Conservation (phyloP, 345 rosid genomes). For the Toxicodendron radicans region DNA sequence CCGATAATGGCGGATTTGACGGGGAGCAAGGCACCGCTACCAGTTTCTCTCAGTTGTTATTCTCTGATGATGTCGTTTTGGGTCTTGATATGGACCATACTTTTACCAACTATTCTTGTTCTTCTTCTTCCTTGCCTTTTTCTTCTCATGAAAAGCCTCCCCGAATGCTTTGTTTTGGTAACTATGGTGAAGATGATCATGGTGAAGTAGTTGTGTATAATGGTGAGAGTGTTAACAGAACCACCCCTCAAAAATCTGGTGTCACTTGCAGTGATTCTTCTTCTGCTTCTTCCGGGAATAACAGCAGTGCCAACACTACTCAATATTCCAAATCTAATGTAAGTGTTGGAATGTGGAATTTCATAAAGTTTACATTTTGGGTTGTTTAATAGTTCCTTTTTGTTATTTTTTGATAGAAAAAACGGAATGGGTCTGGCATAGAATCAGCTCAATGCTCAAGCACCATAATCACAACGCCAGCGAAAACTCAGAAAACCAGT, state of each 20-base stretch:
- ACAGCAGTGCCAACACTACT: conserved; percentile 17
- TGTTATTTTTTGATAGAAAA: conserved; percentile 34
- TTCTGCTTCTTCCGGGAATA: conserved; percentile 40
- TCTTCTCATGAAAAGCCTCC: conserved; percentile 36
- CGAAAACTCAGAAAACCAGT: conserved; percentile 30
- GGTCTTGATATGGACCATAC: conserved; percentile 27
- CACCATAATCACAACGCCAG: conserved; percentile 13
- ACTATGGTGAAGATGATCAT: conserved; percentile 26
- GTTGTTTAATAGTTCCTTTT: neutral
- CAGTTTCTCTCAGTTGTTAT: conserved; percentile 68
- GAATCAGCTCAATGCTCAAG: conserved; percentile 19
- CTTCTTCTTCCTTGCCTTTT: conserved; percentile 20
- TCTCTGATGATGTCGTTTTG: conserved; percentile 34
- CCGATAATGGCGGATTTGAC: conserved; percentile 35
- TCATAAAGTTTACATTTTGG: neutral
- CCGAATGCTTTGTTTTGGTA: conserved; percentile 81
- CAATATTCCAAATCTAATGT: conserved; percentile 29
- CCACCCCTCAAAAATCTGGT: conserved; percentile 32
- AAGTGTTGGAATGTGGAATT: conserved; percentile 8
- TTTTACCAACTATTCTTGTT: conserved; percentile 13
- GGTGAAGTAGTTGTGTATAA: conserved; percentile 23
- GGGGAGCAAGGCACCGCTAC: conserved; percentile 30
- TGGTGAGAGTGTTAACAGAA: conserved; percentile 21
- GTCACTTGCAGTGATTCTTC: conserved; percentile 48
- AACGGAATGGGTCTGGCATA: conserved; percentile 39